Evolutionary conservation across 202 grass and related monocot genomes (phyloP).

Genomic region (Elaeis oleifera): DNA sequence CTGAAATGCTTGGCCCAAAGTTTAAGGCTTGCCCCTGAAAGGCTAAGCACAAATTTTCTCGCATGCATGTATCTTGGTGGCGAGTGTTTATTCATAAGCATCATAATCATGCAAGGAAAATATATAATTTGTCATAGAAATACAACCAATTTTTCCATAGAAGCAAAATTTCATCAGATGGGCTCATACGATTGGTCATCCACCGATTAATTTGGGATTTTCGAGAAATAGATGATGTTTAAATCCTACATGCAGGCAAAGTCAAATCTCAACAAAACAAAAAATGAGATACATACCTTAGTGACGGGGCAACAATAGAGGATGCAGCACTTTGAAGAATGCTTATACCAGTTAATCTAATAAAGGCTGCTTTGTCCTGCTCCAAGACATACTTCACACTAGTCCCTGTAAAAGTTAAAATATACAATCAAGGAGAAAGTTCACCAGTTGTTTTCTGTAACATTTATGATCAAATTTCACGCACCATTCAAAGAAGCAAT

Average conservation of each 20-base stretch:
- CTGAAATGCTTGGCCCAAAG: too few species aligned
- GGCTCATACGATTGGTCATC: too few species aligned
- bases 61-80: too few species aligned
- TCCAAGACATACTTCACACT: constrained; percentile 96
- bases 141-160: too few species aligned
- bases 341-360: constrained; percentile 81
- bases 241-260: background rate
- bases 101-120: too few species aligned
- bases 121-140: too few species aligned
- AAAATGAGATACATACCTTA: constrained; percentile 44
- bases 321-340: constrained; percentile 93
- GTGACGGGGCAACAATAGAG: constrained; percentile 85
- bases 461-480: background rate
- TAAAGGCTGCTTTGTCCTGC: constrained; percentile 87
- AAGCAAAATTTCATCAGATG: too few species aligned
- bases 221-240: too few species aligned
- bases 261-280: background rate
- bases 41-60: too few species aligned
- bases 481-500: constrained; percentile 97
- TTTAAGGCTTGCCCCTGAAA: too few species aligned
- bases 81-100: too few species aligned
- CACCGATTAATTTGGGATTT: too few species aligned
- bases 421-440: constrained; percentile 18
- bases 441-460: constrained; percentile 3
- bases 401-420: constrained; percentile 56